Base-by-base conservation (phyloP, 139 green algal species). In the Picochlorum costavermella region DNA sequence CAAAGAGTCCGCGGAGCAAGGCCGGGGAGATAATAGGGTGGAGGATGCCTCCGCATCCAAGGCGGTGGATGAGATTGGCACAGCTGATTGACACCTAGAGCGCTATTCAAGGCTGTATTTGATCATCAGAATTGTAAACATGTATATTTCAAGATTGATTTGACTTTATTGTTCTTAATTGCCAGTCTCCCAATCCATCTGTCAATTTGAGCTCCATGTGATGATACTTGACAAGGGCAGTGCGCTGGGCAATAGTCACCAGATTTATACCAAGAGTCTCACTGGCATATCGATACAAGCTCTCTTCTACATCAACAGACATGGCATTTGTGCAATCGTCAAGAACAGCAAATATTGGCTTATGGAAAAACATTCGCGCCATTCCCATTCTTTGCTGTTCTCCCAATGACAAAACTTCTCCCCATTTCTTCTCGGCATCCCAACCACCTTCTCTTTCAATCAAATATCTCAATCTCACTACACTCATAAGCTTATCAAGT, bases 311-410 rank as follows among this genome's bases (percentile, higher is more conserved):
- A 40, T 90, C 83, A 51, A 87, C 77, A 36, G 48, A 86, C 20
- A 76, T 90, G 2, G 83, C 84, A 59, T 89, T 91, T 29, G 84
- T 91, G 75, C 83, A 89, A 65, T 91, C 83, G 45, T 91, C 84
- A 46, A 91, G 64, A 10, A 91, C 65, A 2, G 67, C 81, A 50
- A 81, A 90, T 14, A 61, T 64, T 10, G 84, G 84, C 14, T 50
- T 44, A 56, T 90, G 84, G 75, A 82, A 91, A 65, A 91, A 91
- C 14, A 91, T 70, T 25, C 84, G 67, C 3, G 83, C 84, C 84
- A 91, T 90, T 63, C 84, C 84, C 48, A 91, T 61, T 28, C 84
- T 80, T 74, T 91, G 84, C 72, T 91, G 84, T 71, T 91, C 84
- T 55, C 84, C 84, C 10, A 91, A 64, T 2, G 77, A 85, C 26